Conservation (phyloP, 2,329 filamentous ascomycete species). For the Calonectria pseudoturangicola region DNA sequence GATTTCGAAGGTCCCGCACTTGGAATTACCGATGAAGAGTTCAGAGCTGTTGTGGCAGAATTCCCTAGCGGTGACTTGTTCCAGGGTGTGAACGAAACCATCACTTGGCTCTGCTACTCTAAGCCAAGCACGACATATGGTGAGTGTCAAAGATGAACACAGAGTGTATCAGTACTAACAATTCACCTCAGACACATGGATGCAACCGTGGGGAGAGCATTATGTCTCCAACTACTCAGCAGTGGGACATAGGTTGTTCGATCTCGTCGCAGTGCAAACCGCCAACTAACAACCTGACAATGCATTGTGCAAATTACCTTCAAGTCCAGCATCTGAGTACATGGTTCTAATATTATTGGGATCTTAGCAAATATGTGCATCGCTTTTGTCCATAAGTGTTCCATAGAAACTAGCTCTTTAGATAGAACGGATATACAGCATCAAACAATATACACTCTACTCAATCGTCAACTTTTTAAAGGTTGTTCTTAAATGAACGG, state of each 20-base stretch:
- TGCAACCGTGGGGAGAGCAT: constrained; percentile 41
- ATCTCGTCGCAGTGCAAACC: not conserved
- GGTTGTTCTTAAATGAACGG: too few relatives aligned
- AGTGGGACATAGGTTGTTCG: constrained; percentile 25
- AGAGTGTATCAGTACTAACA: not conserved
- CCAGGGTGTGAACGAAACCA: constrained; percentile 18
- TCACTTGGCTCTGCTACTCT: constrained; percentile 38
- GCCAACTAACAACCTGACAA: not conserved
- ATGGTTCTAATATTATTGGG: too few relatives aligned
- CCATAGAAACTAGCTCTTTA: too few relatives aligned
- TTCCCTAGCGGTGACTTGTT: constrained; percentile 39
- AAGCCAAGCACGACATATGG: constrained; percentile 40
- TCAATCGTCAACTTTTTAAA: too few relatives aligned
- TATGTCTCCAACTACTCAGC: constrained; percentile 25
- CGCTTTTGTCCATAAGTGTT: too few relatives aligned
- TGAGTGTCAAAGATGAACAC: not conserved
- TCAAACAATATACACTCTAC: too few relatives aligned
- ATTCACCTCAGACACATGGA: constrained; percentile 25
- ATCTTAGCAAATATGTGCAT: too few relatives aligned
- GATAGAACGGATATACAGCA: too few relatives aligned
- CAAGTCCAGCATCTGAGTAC: too few relatives aligned
- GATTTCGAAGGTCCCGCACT: constrained; percentile 41
- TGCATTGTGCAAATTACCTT: too few relatives aligned
- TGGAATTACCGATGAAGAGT: constrained; percentile 35
- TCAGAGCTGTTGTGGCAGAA: constrained; percentile 15